Evolutionary conservation across 352 stramenopile genomes (phyloP).

Genomic region (Plasmopara muralis): DNA sequence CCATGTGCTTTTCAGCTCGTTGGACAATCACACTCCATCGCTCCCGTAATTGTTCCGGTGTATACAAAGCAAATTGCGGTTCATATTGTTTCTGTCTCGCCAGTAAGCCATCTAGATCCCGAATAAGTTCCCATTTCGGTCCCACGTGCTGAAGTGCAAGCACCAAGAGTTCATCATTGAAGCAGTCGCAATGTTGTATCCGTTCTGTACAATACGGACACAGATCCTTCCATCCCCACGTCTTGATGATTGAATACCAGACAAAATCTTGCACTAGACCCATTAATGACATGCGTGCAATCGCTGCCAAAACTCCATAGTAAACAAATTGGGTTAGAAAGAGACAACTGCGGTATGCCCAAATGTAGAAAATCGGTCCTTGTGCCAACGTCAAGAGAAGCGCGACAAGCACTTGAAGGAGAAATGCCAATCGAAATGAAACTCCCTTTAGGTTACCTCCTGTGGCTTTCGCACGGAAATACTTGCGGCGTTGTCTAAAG

Average conservation of each 20-base stretch:
- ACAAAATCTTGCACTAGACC: slow-evolving; percentile 38
- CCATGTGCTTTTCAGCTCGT: slow-evolving; percentile 44
- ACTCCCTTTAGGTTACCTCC: slow-evolving; percentile 38
- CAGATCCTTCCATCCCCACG: slow-evolving; percentile 53
- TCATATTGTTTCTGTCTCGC: slow-evolving; percentile 38
- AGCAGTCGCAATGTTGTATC: slow-evolving; percentile 60
- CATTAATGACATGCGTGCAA: slow-evolving; percentile 52
- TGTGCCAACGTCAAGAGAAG: slow-evolving; percentile 50
- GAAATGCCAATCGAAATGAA: slow-evolving; percentile 54
- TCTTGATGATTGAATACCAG: slow-evolving; percentile 57
- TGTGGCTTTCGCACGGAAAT: slow-evolving; percentile 41
- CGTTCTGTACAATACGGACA: slow-evolving; percentile 67
- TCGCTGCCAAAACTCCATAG: slow-evolving; percentile 43
- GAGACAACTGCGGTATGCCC: slow-evolving; percentile 44
- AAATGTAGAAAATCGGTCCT: slow-evolving; percentile 62
- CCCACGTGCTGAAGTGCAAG: slow-evolving; percentile 47
- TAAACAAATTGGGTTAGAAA: slow-evolving; percentile 63
- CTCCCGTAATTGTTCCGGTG: slow-evolving; percentile 46
- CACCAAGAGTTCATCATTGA: slow-evolving; percentile 62
- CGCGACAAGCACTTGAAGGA: slow-evolving; percentile 44
- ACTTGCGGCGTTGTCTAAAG: slow-evolving; percentile 62
- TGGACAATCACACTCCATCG: slow-evolving; percentile 57
- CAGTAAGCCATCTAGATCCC: slow-evolving; percentile 39
- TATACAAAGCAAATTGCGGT: slow-evolving; percentile 54
- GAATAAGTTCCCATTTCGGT: slow-evolving; percentile 64